Conservation (phyloP, 192 early-diverging fungal genomes). For the Dissophora ornata region DNA sequence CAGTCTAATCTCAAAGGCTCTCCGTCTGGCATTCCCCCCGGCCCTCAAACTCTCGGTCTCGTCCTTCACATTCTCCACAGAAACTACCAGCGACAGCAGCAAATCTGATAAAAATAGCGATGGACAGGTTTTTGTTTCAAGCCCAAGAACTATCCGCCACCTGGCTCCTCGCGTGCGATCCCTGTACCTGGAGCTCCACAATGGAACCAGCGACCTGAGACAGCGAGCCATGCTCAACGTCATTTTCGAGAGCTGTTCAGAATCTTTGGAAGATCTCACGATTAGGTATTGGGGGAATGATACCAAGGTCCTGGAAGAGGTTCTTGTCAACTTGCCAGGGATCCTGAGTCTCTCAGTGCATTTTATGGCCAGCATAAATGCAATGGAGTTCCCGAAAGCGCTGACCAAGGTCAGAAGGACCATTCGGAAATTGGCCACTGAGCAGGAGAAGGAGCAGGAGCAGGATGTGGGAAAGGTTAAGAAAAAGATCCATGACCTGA, state of each 20-base stretch:
- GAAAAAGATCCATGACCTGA: too few species aligned
- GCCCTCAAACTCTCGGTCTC: slow-evolving; percentile 5
- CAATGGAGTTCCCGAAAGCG: neutral
- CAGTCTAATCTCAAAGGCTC: slow-evolving; percentile 3
- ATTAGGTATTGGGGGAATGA: slow-evolving; percentile 16
- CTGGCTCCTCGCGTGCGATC: neutral
- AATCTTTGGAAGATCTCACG: neutral
- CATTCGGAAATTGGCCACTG: too few species aligned
- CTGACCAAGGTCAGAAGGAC: neutral
- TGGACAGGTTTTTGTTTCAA: too few species aligned
- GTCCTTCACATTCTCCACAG: too few species aligned
- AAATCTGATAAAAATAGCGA: too few species aligned
- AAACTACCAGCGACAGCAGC: too few species aligned
- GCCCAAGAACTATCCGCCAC: neutral
- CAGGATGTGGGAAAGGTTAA: too few species aligned
- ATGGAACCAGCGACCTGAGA: too few species aligned
- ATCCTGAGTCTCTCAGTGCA: neutral
- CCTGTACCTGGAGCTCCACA: neutral
- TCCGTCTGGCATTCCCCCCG: slow-evolving; percentile 2
- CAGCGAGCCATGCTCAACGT: slow-evolving; percentile 2
- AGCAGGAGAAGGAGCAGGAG: too few species aligned
- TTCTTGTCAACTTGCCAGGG: neutral
- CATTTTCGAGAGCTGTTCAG: neutral
- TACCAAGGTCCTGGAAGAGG: neutral
- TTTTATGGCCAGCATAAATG: neutral